A percentile compares a stretch with the other conserved stretches of the same genome.
Conservation (phyloP, 2,329 filamentous ascomycete species). For the Ophiostoma ulmi region DNA sequence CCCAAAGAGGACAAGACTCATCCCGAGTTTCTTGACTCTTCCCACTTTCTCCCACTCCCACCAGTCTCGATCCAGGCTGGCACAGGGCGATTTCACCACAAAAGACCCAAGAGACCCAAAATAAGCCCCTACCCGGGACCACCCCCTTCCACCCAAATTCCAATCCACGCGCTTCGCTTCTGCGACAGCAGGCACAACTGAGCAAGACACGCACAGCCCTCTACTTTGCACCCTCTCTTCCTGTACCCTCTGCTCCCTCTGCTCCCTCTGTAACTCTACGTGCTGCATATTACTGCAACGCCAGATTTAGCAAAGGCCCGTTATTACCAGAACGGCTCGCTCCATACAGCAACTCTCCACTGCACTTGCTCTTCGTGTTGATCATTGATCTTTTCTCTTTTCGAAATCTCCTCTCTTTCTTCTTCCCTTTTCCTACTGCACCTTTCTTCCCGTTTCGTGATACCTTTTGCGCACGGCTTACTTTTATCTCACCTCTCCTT, state of each 20-base stretch:
- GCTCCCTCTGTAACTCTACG: background rate
- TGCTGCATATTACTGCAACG: conserved; percentile 38
- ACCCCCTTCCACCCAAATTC: conserved; percentile 5
- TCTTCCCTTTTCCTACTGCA: conserved; percentile 16
- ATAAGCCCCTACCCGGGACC: conserved; percentile 9
- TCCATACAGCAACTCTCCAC: conserved; percentile 63
- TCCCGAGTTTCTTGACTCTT: conserved; percentile 15
- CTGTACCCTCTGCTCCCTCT: background rate
- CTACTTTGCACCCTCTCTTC: background rate
- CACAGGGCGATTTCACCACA: conserved; percentile 44
- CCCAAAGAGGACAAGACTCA: conserved; percentile 29
- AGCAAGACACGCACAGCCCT: conserved; percentile 34
- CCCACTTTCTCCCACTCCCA: conserved; percentile 30
- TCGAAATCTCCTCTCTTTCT: conserved; percentile 17
- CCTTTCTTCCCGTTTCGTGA: conserved; percentile 40
- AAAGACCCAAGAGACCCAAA: conserved; percentile 8
- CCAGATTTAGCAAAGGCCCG: conserved; percentile 62
- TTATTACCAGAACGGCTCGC: conserved; percentile 49
- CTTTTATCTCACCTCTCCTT: background rate
- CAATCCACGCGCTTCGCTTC: conserved; percentile 34
- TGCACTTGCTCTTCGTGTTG: conserved; percentile 26
- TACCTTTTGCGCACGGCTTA: conserved; percentile 33
- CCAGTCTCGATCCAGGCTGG: conserved; percentile 45
- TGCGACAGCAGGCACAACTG: conserved; percentile 43
- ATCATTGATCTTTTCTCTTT: conserved; percentile 16